Evolutionary conservation across 768 basidiomycete genomes (phyloP).

Genomic region (Mycena maculata): DNA sequence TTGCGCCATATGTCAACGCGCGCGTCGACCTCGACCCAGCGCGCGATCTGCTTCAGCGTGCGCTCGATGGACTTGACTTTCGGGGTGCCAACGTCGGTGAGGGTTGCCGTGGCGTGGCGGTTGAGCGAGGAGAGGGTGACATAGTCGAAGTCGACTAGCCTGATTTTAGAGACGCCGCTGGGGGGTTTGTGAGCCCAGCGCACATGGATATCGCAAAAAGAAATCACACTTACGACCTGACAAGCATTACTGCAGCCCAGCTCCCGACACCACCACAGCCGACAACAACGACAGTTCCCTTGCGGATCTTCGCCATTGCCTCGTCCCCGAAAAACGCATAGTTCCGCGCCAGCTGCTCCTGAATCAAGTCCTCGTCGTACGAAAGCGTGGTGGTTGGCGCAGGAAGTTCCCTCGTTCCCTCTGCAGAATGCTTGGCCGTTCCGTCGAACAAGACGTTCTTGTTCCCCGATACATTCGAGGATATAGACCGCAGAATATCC

Average conservation of each 20-base stretch:
- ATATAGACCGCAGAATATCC: slow-evolving; percentile 66
- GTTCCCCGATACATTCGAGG: slow-evolving; percentile 30
- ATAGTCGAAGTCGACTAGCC: slow-evolving; percentile 95
- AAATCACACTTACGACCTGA: slow-evolving; percentile 75
- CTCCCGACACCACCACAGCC: slow-evolving; percentile 98
- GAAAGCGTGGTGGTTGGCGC: slow-evolving; percentile 20
- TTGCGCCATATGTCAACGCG: slow-evolving; percentile 89
- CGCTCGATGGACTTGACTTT: slow-evolving; percentile 87
- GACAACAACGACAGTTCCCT: slow-evolving; percentile 84
- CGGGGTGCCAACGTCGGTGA: slow-evolving; percentile 92
- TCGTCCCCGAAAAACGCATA: slow-evolving; percentile 95
- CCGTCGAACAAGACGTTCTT: slow-evolving; percentile 6
- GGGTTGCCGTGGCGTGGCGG: slow-evolving; percentile 89
- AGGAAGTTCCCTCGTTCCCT: neutral
- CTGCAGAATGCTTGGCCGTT: neutral
- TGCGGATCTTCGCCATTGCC: slow-evolving; percentile 82
- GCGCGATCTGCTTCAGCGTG: slow-evolving; percentile 75
- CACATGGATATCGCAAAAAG: neutral
- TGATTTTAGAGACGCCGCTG: slow-evolving; percentile 80
- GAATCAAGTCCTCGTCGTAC: slow-evolving; percentile 85
- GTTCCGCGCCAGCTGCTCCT: slow-evolving; percentile 92
- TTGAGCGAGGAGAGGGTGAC: slow-evolving; percentile 96
- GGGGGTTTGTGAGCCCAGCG: too few relatives aligned
- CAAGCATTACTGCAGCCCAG: slow-evolving; percentile 95
- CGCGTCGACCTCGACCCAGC: slow-evolving; percentile 90